Percentiles rank a stretch among this genome's conserved stretches.
Evolutionary conservation across 169 alveolate genomes (phyloP).

Genomic region (Eimeria sp.): DNA sequence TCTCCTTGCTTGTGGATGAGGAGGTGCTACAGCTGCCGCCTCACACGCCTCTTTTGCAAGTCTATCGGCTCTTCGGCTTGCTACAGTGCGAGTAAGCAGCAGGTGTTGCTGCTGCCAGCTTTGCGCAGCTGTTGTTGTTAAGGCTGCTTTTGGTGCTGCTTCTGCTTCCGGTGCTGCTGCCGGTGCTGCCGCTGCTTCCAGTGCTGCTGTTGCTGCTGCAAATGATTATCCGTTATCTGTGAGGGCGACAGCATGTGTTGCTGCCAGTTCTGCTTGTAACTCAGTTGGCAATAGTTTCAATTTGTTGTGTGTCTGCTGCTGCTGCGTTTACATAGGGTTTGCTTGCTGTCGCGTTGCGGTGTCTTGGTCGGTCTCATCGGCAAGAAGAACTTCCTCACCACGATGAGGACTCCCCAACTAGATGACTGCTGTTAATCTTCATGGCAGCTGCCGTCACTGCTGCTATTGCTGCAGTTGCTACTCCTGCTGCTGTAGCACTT

Average conservation of each 20-base stretch:
- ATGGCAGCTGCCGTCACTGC: not conserved
- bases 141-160: not conserved
- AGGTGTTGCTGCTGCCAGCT: not conserved
- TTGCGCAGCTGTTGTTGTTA: not conserved
- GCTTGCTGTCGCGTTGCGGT: constrained; percentile 77
- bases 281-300: not conserved
- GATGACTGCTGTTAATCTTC: constrained; percentile 27
- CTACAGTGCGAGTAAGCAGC: constrained; percentile 39
- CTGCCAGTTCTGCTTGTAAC: not conserved
- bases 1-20: constrained; percentile 65
- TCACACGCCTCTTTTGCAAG: constrained; percentile 74
- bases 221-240: not conserved
- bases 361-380: constrained; percentile 73
- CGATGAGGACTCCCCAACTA: constrained; percentile 59
- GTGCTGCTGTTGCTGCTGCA: not conserved
- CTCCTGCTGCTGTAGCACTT: too few species aligned
- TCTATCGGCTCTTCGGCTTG: constrained; percentile 69
- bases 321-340: constrained; percentile 25
- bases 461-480: not conserved
- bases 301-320: not conserved
- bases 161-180: not conserved
- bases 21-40: constrained; percentile 80
- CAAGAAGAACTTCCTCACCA: constrained; percentile 66
- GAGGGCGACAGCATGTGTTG: not conserved
- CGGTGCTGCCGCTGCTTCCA: not conserved